These are phyloP conservation scores for Aureobasidium mangrovei DNA, from an alignment of 2,329 filamentous ascomycete species.

Conservation along the genomic window DNA sequence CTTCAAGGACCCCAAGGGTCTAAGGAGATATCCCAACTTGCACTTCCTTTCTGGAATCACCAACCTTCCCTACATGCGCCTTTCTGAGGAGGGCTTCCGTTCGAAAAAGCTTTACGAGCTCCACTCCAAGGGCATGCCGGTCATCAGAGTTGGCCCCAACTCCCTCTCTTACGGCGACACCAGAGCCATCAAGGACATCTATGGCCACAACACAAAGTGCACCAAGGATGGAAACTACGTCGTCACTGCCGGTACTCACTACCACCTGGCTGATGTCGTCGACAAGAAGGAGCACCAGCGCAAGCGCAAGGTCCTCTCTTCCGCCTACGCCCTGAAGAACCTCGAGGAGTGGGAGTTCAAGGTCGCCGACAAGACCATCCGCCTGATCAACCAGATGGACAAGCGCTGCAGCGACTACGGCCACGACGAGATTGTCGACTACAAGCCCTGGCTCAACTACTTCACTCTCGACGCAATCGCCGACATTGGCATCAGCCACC, in stretches of 20 bases:
- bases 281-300: constrained; percentile 32
- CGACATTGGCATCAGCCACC: constrained; percentile 31
- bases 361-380: constrained; percentile 29
- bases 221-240: constrained; percentile 30
- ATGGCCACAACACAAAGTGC: constrained; percentile 30
- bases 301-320: constrained; percentile 32
- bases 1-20: constrained; percentile 38
- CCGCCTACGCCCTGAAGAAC: constrained; percentile 33
- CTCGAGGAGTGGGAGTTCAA: constrained; percentile 35
- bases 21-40: constrained; percentile 41
- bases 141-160: constrained; percentile 41
- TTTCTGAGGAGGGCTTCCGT: constrained; percentile 35
- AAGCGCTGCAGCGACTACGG: constrained; percentile 23
- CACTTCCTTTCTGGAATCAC: constrained; percentile 37
- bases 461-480: constrained; percentile 33
- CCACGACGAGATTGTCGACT: background rate
- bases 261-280: constrained; percentile 31
- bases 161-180: constrained; percentile 35
- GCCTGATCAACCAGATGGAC: constrained; percentile 30
- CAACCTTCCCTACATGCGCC: constrained; percentile 36
- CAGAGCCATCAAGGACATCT: constrained; percentile 34
- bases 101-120: constrained; percentile 33
- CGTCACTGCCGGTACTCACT: constrained; percentile 25
- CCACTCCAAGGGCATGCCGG: constrained; percentile 35
- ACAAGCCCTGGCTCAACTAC: constrained; percentile 22